Evolutionary conservation across 1,284 basidiomycete species (phyloP).

Genomic region (Puccinia horiana): DNA sequence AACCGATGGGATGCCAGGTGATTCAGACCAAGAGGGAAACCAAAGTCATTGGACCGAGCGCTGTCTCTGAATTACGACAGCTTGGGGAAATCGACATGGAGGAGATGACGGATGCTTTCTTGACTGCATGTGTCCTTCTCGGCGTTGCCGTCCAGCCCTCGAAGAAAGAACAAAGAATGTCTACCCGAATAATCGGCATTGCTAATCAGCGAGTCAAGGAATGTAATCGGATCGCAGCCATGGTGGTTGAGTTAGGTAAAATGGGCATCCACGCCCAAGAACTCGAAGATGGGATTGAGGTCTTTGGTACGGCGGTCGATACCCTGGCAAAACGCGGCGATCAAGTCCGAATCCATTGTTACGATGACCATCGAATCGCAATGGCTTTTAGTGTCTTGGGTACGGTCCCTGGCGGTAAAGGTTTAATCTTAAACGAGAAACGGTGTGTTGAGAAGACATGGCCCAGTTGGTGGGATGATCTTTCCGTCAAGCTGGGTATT

Average conservation of each 20-base stretch:
- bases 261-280: slow-evolving; percentile 92
- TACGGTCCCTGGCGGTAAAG: slow-evolving; percentile 66
- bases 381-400: slow-evolving; percentile 96
- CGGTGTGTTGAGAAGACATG: slow-evolving; percentile 99
- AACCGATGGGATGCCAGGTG: slow-evolving; percentile 91
- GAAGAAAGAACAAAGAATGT: slow-evolving; percentile 58
- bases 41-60: slow-evolving; percentile 81
- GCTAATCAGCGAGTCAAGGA: slow-evolving; percentile 99
- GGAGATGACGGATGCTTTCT: slow-evolving; percentile 99
- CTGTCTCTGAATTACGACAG: slow-evolving; percentile 74
- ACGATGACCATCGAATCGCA: slow-evolving; percentile 96
- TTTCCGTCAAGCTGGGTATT: slow-evolving; percentile 76
- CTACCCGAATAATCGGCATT: slow-evolving; percentile 86
- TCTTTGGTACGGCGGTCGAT: slow-evolving; percentile 73
- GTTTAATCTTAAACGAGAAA: slow-evolving; percentile 88
- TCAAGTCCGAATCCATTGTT: slow-evolving; percentile 83
- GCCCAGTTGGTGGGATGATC: slow-evolving; percentile 99
- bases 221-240: slow-evolving; percentile 92
- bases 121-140: slow-evolving; percentile 87
- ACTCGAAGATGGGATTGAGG: slow-evolving; percentile 86
- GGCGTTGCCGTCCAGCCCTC: slow-evolving; percentile 70
- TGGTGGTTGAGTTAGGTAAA: slow-evolving; percentile 94
- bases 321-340: slow-evolving; percentile 60
- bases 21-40: slow-evolving; percentile 83
- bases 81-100: slow-evolving; percentile 95